Conservation (phyloP, 768 basidiomycete species). For the Russula compacta region DNA sequence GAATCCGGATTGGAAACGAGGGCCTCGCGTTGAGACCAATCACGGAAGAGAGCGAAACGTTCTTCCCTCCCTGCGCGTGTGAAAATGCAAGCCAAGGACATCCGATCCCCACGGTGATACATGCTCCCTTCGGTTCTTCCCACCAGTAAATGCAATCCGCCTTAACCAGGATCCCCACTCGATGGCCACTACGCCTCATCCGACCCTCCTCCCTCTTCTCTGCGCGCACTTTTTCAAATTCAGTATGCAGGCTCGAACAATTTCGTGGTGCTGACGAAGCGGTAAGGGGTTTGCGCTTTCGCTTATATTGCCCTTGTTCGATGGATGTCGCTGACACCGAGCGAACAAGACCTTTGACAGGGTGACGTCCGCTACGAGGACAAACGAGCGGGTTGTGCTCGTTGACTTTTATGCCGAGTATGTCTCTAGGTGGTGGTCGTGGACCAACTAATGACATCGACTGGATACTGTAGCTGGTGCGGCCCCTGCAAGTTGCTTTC, state of each 20-base stretch:
- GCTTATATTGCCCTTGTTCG: neutral
- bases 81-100: neutral
- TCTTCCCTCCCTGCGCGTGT: neutral
- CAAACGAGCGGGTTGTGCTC: constrained; percentile 47
- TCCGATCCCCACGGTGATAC: neutral
- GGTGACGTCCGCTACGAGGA: constrained; percentile 25
- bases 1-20: neutral
- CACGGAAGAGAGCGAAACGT: neutral
- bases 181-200: neutral
- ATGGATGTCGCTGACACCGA: neutral
- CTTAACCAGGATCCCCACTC: neutral
- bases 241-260: constrained; percentile 31
- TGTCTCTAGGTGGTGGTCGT: constrained; percentile 18
- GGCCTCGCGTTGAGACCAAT: neutral
- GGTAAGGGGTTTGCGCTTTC: constrained; percentile 26
- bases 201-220: neutral
- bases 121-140: neutral
- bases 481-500: constrained; percentile 65
- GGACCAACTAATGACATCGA: neutral
- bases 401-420: constrained; percentile 81
- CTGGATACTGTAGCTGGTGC: constrained; percentile 61
- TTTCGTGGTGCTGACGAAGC: constrained; percentile 38
- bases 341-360: constrained; percentile 28
- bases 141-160: neutral
- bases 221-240: constrained; percentile 32